Base-by-base conservation (phyloP, 768 basidiomycete species). In the Pluteus cervinus region DNA sequence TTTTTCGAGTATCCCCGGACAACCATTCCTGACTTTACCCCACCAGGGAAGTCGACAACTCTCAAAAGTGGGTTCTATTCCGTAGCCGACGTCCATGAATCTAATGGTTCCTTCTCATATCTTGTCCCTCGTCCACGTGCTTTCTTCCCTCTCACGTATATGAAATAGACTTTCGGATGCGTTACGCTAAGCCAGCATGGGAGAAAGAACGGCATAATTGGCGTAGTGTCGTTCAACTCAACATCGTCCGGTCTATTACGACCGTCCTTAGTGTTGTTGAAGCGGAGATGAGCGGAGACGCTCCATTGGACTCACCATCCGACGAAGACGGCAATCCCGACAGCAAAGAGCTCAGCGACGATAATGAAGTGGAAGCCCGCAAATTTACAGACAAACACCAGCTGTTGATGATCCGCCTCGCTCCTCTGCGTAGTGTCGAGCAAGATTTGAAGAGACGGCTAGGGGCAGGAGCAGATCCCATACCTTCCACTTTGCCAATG, bases 221-320 rank as follows among this genome's bases (percentile, higher is more conserved):
- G 86, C 75, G 81, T 15, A 66, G 78, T 0, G 80, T 88, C 40
- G 74, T 89, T 9, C 85, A 86, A 44, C 77, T 89, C 37, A 89
- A 89, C 56, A 70, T 89, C 46, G 75, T 88, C 24, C 79, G 75
- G 35, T 79, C 80, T 26, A 71, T 86, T 47, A 79, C 75, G 29
- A 63, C 65, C 42, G 78, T 89, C 41, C 71, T 86, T 41, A 70
- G 73, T 36, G 68, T 76, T 37, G 57, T 88, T 36, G 67, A 76
- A 46, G 60, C 64, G 4, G 79, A 79, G 34, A 58, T 79, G 53
- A 63, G 65, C 44, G 63, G 66, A 3, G 58, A 68, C 4, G 40
- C 46, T 7, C 52, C 47, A 0, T 41, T 52, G 4, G 64, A 65
- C 9, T 52, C 54, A 3, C 61, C 64, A 5, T 68, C 68, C 37